Evolutionary conservation across 352 stramenopile species (phyloP).

Genomic region (Globisporangium cederbergense): DNA sequence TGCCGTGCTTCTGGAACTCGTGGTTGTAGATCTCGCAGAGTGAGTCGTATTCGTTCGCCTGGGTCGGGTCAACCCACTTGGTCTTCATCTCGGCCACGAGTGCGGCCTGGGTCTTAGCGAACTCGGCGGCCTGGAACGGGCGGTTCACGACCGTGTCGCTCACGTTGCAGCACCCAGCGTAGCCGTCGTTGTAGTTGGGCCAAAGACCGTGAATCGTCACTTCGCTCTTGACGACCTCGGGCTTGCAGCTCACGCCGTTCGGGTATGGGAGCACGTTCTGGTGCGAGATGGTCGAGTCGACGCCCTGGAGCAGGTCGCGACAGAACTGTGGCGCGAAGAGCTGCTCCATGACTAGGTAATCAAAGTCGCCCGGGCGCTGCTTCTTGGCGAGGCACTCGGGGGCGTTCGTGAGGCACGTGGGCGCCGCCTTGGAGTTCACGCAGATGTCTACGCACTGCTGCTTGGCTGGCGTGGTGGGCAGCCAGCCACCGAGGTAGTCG

Average conservation of each 20-base stretch:
- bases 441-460: constrained; percentile 78
- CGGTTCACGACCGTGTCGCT: constrained; percentile 44
- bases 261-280: constrained; percentile 70
- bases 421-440: constrained; percentile 46
- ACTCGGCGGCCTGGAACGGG: constrained; percentile 46
- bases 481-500: constrained; percentile 66
- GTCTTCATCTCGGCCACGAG: constrained; percentile 48
- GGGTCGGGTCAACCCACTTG: constrained; percentile 52
- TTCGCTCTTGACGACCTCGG: constrained; percentile 45
- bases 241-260: constrained; percentile 47
- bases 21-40: constrained; percentile 85
- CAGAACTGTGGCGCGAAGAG: constrained; percentile 83
- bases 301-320: constrained; percentile 64
- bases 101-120: constrained; percentile 41
- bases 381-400: constrained; percentile 57
- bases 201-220: constrained; percentile 76
- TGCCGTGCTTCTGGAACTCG: constrained; percentile 86
- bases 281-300: constrained; percentile 77
- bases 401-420: constrained; percentile 53
- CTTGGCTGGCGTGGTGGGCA: constrained; percentile 31
- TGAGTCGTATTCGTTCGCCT: constrained; percentile 24
- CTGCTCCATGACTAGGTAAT: constrained; percentile 78
- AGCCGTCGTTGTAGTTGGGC: constrained; percentile 76
- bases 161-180: constrained; percentile 68
- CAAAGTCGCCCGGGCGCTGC: constrained; percentile 65